phyloP scores from a whole-genome alignment of 108 stramenopile genomes.

The Conticribra weissflogii region DNA sequence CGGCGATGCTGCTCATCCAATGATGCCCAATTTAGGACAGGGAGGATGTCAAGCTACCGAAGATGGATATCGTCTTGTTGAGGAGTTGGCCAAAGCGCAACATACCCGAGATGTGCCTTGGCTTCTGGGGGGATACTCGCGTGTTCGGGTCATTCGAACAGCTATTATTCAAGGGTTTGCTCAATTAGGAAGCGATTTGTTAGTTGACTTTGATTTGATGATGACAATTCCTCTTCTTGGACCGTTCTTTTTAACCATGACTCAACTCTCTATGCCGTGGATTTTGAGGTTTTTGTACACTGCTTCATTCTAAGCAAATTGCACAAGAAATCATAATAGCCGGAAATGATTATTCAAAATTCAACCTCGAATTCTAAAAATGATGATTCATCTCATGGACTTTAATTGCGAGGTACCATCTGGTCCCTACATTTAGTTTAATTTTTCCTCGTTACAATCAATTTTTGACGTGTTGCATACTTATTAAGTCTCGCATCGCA shows the following conservation, averaged over 20 bases:
- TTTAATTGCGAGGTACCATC: too few species aligned
- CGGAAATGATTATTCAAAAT: too few species aligned
- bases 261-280: conserved; percentile 91
- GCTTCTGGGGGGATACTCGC: conserved; percentile 72
- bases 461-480: too few species aligned
- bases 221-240: conserved; percentile 92
- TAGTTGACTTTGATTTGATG: conserved; percentile 94
- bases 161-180: conserved; percentile 88
- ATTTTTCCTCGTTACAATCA: too few species aligned
- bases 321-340: too few species aligned
- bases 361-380: too few species aligned
- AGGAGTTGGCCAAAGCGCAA: conserved; percentile 84
- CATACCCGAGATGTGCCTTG: conserved; percentile 74
- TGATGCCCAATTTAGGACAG: conserved; percentile 94
- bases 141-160: conserved; percentile 76
- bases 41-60: conserved; percentile 97
- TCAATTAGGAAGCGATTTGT: conserved; percentile 87
- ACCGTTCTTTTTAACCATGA: conserved; percentile 92
- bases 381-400: too few species aligned
- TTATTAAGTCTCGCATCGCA: too few species aligned
- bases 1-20: conserved; percentile 96
- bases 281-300: conserved; percentile 91
- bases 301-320: conserved; percentile 71
- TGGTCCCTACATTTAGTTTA: too few species aligned
- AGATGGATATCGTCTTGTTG: conserved; percentile 92